Evolutionary conservation across 2,329 filamentous ascomycete species (phyloP), one percentile per base, ranked within the genome.

Genomic region (Monosporascus sp.): DNA sequence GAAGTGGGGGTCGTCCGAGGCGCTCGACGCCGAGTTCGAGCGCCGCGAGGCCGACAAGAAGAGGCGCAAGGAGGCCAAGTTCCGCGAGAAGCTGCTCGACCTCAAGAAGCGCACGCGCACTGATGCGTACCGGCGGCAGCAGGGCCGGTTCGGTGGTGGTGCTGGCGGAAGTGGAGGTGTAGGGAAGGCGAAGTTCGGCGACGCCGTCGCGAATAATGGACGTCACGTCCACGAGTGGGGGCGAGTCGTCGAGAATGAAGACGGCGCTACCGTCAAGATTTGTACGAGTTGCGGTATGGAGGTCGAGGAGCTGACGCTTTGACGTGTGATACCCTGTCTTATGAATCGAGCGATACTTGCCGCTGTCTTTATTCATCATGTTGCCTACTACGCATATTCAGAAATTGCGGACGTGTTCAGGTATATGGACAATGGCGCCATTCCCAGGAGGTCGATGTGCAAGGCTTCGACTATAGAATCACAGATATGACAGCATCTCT

Each of bases 161-260:
- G 77, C 72, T 17, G 70, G 70, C 6, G 77, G 75, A 1, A 52
- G 49, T 2, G 58, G 38, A 1, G 53, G 56, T 8, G 72, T 69
- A 2, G 76, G 71, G 20, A 77, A 79, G 14, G 75, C 72, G 41
- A 78, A 76, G 54, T 96, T 97, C 74, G 91, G 93, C 0, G 90
- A 96, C 69, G 79, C 80, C 50, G 78, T 97, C 24, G 82, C 80
- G 5, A 78, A 75, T 46, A 79, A 79, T 6, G 82, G 83, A 17
- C 88, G 82, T 64, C 94, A 99, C 76, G 87, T 91, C 50, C 94
- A 99, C 74, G 88, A 96, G 68, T 99, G 94, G 81, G 86, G 84
- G 0, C 77, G 85, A 55, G 75, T 84, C 37, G 80, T 93, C 7
- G 84, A 87, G 70, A 84, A 84, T 58, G 81, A 81, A 60, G 79